Conservation (phyloP, 495 filamentous ascomycete species). For the Annulohypoxylon maeteangense region DNA sequence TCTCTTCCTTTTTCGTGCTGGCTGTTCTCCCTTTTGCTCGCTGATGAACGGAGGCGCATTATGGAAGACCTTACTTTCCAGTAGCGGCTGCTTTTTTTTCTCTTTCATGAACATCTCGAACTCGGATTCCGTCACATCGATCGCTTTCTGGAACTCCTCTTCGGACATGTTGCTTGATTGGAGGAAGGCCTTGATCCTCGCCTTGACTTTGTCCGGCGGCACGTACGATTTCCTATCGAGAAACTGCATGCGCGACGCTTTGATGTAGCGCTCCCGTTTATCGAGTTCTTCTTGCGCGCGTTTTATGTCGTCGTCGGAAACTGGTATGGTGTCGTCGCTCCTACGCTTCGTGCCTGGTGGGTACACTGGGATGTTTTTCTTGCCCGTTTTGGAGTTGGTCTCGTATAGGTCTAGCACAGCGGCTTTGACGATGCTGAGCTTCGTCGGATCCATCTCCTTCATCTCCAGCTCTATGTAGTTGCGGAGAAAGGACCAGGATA, state of each 20-base stretch:
- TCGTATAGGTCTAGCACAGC: neutral
- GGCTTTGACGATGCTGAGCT: neutral
- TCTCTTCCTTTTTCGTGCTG: neutral
- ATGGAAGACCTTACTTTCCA: neutral
- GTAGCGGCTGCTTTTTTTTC: neutral
- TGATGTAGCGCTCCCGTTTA: neutral
- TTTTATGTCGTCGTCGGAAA: neutral
- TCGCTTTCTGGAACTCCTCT: neutral
- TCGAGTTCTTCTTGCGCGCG: neutral
- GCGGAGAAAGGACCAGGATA: neutral
- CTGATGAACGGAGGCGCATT: neutral
- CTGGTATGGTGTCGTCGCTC: neutral
- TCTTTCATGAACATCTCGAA: neutral
- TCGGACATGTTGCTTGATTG: neutral
- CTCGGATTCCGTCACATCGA: neutral
- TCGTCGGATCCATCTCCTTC: neutral
- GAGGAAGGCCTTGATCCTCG: neutral
- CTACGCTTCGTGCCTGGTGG: neutral
- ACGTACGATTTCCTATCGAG: neutral
- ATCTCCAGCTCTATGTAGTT: neutral
- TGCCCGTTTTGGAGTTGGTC: slow-evolving; percentile 4
- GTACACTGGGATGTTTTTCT: neutral
- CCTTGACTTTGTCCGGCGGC: slow-evolving; percentile 1
- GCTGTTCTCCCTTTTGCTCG: neutral
- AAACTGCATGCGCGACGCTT: neutral